Percentiles rank a stretch among this genome's conserved stretches.
Conservation (phyloP, 2,329 filamentous ascomycete genomes). For the Metarhizium anisopliae region DNA sequence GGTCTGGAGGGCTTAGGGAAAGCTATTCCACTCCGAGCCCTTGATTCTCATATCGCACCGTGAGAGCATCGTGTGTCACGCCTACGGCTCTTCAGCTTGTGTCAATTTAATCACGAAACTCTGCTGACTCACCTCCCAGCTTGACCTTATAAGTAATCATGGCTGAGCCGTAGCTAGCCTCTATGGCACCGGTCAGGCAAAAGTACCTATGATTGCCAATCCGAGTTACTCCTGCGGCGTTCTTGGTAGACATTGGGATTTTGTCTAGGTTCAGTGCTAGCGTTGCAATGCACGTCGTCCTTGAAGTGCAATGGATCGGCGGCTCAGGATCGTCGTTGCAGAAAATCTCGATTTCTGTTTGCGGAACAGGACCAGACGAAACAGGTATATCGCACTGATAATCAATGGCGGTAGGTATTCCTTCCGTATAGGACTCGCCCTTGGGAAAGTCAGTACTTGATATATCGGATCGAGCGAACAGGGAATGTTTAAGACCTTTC, state of each 20-base stretch:
- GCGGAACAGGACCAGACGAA: conserved; percentile 22
- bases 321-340: conserved; percentile 21
- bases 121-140: conserved; percentile 23
- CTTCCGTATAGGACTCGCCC: conserved; percentile 29
- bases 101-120: not conserved
- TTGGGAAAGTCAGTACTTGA: conserved; percentile 5
- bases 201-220: conserved; percentile 29
- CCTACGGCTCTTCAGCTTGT: conserved; percentile 13
- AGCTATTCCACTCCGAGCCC: not conserved
- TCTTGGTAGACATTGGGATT: conserved; percentile 22
- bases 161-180: conserved; percentile 28
- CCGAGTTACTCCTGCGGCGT: conserved; percentile 19
- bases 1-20: not conserved
- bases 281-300: conserved; percentile 23
- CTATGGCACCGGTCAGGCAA: conserved; percentile 26
- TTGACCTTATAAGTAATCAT: conserved; percentile 28
- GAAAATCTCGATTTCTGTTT: conserved; percentile 30
- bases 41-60: conserved; percentile 22
- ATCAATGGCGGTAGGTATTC: conserved; percentile 24
- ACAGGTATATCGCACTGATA: conserved; percentile 30
- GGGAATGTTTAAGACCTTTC: conserved; percentile 19
- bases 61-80: conserved; percentile 27
- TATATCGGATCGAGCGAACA: not conserved
- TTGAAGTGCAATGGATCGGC: conserved; percentile 20
- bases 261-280: conserved; percentile 26